Evolutionary conservation across 1,284 basidiomycete species (phyloP), one percentile per base, ranked within the genome.

Genomic region (Cryptococcus sp.): DNA sequence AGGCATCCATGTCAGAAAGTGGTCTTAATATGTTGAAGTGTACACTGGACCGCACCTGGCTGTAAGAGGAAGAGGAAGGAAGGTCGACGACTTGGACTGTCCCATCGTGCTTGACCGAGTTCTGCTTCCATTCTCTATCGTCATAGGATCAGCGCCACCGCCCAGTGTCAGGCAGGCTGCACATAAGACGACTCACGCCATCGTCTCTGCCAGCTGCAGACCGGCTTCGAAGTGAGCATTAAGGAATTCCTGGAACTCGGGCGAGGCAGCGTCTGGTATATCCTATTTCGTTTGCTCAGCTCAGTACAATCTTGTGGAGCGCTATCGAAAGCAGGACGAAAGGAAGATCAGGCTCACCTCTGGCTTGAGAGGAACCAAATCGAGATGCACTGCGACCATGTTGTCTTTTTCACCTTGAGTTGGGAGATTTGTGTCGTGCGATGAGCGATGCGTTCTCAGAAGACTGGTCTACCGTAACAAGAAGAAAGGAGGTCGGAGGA

Each of bases 211-310:
- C 5, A 75, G 52, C 49, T 65, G 54, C 20, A 59, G 40, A 7
- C 71, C 73, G 3, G 56, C 55, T 1, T 54, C 63, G 50, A 75
- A 75, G 51, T 70, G 50, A 16, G 48, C 59, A 48, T 73, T 64
- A 40, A 73, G 59, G 54, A 70, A 73, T 8, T 50, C 46, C n/a
- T 58, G 48, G 47, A 75, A 73, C 49, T 64, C 71, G 5, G 55
- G 50, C 11, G 63, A 44, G 3, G 47, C 40, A 0, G 68, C 50
- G 15, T 67, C 55, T 1, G 73, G 71, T 13, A 75, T 53, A 56
- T 73, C 67, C 73, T 75, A 52, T 44, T 15, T 19, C 7, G 11
- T 11, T 15, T 8, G 41, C 41, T 19, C 8, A 1, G 41, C 13
- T 44, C n/a, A 44, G n/a, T n/a, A 6, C n/a, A 44, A 15, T 44